Evolutionary conservation across 129 eudicot genomes (phyloP).

Genomic region (Arctium lappa): DNA sequence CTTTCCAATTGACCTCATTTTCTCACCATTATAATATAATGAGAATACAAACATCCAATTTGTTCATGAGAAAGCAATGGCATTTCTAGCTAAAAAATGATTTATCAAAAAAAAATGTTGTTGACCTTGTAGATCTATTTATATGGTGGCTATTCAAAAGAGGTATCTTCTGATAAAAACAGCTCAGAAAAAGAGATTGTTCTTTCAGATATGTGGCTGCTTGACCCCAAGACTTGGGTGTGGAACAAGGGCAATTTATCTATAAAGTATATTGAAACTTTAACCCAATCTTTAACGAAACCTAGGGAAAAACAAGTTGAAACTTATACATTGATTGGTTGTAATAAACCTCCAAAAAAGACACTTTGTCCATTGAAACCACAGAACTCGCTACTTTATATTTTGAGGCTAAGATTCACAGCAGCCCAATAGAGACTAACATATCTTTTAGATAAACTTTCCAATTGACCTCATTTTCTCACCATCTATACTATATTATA

Average conservation of each 20-base stretch:
- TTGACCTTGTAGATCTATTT: constrained; percentile 61
- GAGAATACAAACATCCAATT: neutral
- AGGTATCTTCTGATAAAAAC: constrained; percentile 77
- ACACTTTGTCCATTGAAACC: neutral
- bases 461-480: neutral
- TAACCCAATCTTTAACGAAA: neutral
- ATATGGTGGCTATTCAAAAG: constrained; percentile 94
- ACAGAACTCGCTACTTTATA: neutral
- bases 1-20: neutral
- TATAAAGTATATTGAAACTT: neutral
- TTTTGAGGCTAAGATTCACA: neutral
- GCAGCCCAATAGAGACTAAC: too few species aligned
- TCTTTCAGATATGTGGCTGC: constrained; percentile 95
- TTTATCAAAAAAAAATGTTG: neutral
- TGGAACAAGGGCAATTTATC: constrained; percentile 70
- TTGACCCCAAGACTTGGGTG: constrained; percentile 97
- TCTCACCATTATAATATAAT: neutral
- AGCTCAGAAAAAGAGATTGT: constrained; percentile 87
- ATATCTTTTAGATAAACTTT: neutral
- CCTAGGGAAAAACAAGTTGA: neutral
- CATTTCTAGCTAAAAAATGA: neutral
- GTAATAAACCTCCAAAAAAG: neutral
- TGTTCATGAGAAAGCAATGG: too few species aligned
- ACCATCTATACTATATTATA: too few species aligned
- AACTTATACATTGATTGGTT: neutral